These are phyloP conservation scores for Collybia nuda DNA, from an alignment of 768 basidiomycete genomes.

Conservation along the genomic window DNA sequence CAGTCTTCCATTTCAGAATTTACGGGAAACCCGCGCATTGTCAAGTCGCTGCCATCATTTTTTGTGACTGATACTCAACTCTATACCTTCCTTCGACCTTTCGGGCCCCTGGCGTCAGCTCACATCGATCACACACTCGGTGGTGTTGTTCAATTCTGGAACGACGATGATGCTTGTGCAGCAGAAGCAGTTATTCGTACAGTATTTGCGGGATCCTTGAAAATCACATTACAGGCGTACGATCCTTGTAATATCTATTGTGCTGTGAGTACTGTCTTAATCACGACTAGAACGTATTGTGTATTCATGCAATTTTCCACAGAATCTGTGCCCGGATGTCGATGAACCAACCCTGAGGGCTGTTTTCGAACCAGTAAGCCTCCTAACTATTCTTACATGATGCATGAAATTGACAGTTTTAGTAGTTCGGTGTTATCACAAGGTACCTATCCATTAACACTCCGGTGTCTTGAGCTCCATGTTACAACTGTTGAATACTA, in stretches of 20 bases:
- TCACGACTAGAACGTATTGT: not conserved
- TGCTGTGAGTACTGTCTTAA: too few species aligned
- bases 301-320: too few species aligned
- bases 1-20: not conserved
- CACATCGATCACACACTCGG: constrained; percentile 8
- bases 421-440: not conserved
- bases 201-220: not conserved
- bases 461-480: not conserved
- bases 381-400: too few species aligned
- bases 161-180: constrained; percentile 11
- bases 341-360: not conserved
- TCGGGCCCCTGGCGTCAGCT: constrained; percentile 9
- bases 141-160: constrained; percentile 16
- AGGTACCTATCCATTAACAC: not conserved
- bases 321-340: not conserved
- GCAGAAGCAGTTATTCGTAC: not conserved
- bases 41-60: constrained; percentile 2
- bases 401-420: not conserved
- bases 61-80: constrained; percentile 4
- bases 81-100: constrained; percentile 10
- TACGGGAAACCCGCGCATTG: constrained; percentile 6
- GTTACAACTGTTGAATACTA: too few species aligned
- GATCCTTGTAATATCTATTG: not conserved
- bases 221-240: not conserved
- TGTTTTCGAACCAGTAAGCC: not conserved